Evolutionary conservation across 257 asterid genomes (phyloP), one percentile per base, ranked within the genome.

Genomic region (Parsonsia alboflavescens): DNA sequence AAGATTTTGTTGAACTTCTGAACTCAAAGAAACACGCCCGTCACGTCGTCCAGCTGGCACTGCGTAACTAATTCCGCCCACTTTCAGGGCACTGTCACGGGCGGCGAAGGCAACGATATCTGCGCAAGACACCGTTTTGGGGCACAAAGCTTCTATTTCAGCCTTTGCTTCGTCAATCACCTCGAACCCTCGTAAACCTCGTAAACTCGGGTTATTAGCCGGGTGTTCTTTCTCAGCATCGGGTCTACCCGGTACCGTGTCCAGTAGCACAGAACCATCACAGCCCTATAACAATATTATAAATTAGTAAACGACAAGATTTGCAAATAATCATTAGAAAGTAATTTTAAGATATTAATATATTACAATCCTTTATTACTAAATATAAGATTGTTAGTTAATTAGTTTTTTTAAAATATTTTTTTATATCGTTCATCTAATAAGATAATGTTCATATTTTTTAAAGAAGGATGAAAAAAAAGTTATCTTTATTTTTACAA

Each of bases 91-190:
- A 75, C 91, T 84, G 80, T 88, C 96, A 0, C 93, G 87, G 17
- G 93, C 93, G 21, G 96, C 90, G n/a, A 90, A 88, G 41, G 92
- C 84, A 0, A 88, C 76, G 19, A 87, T 76, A 80, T 90, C 96
- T 1, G 93, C 84, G 61, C 93, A 90, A 0, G 93, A 90, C 0
- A 90, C 92, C 1, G 70, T 75, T 2, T 70, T 33, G 0, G 92
- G 88, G 84, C 96, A 88, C 26, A 28, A 48, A 0, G 36, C 72
- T 82, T 90, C 96, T 4, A 88, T 81, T 19, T 77, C 75, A 0
- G 87, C 84, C 19, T 90, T 90, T 0, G 91, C 89, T 1, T 76
- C 89, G n/a, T 88, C 90, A 10, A 90, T 81, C 16, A 90, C 80
- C 64, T 90, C 86, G 48, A 86, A 85, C 2, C 93, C 96, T 2